phyloP scores from a whole-genome alignment of 208 protist species.

The Naegleria fowleri region DNA sequence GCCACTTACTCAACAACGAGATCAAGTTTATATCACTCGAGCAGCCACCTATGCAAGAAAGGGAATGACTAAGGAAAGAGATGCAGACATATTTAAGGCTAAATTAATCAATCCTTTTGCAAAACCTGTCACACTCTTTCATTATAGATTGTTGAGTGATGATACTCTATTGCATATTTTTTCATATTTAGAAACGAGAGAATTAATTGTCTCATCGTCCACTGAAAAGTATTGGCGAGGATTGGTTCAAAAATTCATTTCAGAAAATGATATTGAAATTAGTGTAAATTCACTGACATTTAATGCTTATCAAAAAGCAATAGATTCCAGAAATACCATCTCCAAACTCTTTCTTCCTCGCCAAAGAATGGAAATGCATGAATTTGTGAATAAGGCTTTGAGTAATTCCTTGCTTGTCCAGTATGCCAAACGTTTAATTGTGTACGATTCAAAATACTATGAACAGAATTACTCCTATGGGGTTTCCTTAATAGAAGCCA shows the following conservation, averaged over 20 bases:
- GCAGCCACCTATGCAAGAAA: not conserved
- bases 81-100: not conserved
- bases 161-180: not conserved
- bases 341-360: too few species aligned
- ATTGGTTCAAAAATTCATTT: not conserved
- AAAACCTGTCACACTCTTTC: not conserved
- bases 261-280: not conserved
- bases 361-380: too few species aligned
- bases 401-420: too few species aligned
- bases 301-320: too few species aligned
- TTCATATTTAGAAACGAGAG: not conserved
- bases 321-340: too few species aligned
- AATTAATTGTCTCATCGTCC: not conserved
- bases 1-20: not conserved
- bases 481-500: too few species aligned
- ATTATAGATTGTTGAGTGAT: not conserved
- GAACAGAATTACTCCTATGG: too few species aligned
- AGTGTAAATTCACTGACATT: not conserved
- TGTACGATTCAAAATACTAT: too few species aligned
- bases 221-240: not conserved
- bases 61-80: not conserved
- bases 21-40: not conserved
- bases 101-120: not conserved
- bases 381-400: too few species aligned
- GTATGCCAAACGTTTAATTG: too few species aligned